These are phyloP conservation scores for Fusarium acutatum DNA, from an alignment of 2,329 filamentous ascomycete species.

Conservation along the genomic window DNA sequence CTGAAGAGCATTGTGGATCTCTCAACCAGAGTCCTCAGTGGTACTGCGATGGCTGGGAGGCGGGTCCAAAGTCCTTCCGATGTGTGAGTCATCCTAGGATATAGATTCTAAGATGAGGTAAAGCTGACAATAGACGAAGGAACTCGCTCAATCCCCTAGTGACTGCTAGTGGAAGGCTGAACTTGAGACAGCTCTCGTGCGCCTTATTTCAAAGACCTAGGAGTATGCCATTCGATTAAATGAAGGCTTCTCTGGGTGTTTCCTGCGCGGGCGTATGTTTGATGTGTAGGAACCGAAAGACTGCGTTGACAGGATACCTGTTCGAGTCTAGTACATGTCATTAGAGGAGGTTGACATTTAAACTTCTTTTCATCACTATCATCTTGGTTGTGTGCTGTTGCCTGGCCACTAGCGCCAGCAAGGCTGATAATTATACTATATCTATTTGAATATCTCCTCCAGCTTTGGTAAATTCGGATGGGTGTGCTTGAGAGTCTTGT, in stretches of 20 bases:
- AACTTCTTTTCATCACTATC: too few relatives aligned
- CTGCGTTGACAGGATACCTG: too few relatives aligned
- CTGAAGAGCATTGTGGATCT: background rate
- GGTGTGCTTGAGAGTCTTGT: too few relatives aligned
- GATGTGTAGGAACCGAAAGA: too few relatives aligned
- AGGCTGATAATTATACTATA: too few relatives aligned
- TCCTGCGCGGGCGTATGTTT: fast-evolving
- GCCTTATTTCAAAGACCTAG: too few relatives aligned
- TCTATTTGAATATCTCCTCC: too few relatives aligned
- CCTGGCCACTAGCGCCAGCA: too few relatives aligned
- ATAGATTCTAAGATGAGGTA: fast-evolving
- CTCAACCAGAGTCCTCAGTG: background rate
- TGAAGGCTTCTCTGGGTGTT: background rate
- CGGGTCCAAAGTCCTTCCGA: background rate
- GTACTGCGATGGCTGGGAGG: background rate
- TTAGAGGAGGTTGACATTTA: too few relatives aligned
- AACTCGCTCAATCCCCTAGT: background rate
- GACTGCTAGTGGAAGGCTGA: background rate
- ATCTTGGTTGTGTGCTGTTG: too few relatives aligned
- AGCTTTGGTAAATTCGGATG: too few relatives aligned
- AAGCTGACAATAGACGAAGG: background rate
- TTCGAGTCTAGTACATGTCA: too few relatives aligned
- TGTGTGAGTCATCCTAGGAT: background rate
- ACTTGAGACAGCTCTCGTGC: background rate
- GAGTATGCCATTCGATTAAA: background rate